These are phyloP conservation scores for Talaromyces adpressus DNA, from an alignment of 495 filamentous ascomycete species.

Conservation along the genomic window DNA sequence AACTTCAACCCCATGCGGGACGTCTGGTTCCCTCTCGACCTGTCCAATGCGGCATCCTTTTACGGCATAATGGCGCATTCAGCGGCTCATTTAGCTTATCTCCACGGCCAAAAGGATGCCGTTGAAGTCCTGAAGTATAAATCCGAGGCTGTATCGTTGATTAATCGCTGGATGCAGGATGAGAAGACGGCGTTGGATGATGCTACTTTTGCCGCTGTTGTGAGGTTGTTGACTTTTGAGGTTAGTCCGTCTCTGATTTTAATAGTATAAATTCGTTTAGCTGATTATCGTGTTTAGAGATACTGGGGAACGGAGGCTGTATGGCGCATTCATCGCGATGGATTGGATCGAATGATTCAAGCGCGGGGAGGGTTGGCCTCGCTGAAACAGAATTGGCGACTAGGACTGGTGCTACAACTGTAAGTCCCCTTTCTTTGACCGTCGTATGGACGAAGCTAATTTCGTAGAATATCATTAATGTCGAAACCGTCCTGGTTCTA, in stretches of 20 bases:
- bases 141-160: conserved; percentile 18
- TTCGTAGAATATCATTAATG: conserved; percentile 20
- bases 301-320: conserved; percentile 24
- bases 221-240: conserved; percentile 24
- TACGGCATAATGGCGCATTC: conserved; percentile 24
- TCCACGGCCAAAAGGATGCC: conserved; percentile 15
- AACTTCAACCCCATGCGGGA: conserved; percentile 25
- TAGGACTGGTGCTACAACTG: conserved; percentile 22
- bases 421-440: conserved; percentile 6
- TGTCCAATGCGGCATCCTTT: conserved; percentile 24
- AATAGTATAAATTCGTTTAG: no score
- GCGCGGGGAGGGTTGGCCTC: conserved; percentile 18
- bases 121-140: conserved; percentile 19
- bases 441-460: not conserved
- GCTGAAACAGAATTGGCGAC: conserved; percentile 20
- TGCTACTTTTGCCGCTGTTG: conserved; percentile 21
- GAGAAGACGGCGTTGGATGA: conserved; percentile 19
- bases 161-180: conserved; percentile 17
- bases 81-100: conserved; percentile 19
- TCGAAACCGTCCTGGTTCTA: conserved; percentile 23
- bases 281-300: conserved; percentile 10
- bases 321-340: conserved; percentile 22
- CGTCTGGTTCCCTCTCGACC: conserved; percentile 26
- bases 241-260: not conserved
- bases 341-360: conserved; percentile 23